Conservation (phyloP, 140 eudicot species). For the Ambrosia hybrid region DNA sequence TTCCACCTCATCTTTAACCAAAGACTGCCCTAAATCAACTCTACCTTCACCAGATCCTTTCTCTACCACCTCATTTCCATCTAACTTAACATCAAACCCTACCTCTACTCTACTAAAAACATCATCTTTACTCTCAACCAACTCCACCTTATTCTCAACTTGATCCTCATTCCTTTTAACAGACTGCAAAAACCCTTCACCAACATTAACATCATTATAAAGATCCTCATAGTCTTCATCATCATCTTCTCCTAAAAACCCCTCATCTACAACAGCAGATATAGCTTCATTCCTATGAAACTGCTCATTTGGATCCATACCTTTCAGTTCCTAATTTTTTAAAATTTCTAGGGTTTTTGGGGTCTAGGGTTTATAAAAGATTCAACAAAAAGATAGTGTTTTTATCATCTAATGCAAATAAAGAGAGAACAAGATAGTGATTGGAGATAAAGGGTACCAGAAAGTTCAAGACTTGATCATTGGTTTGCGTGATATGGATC, state of each 20-base stretch:
- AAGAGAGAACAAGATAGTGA: too few relatives aligned
- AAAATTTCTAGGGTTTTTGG: constrained; percentile 25
- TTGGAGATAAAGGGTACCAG: too few relatives aligned
- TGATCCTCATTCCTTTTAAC: constrained; percentile 47
- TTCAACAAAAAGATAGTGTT: too few relatives aligned
- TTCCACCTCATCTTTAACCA: constrained; percentile 43
- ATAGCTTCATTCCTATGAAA: constrained; percentile 76
- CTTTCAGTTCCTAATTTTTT: background rate
- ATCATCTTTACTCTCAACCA: constrained; percentile 34
- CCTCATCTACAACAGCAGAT: constrained; percentile 71
- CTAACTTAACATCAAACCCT: background rate
- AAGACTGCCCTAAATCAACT: constrained; percentile 55
- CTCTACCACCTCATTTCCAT: constrained; percentile 37
- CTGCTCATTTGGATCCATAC: constrained; percentile 56
- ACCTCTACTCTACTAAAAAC: constrained; percentile 12
- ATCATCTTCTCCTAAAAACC: constrained; percentile 70
- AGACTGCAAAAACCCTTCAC: constrained; percentile 72
- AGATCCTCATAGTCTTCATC: constrained; percentile 89
- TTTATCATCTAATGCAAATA: too few relatives aligned
- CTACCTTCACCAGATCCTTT: constrained; percentile 25
- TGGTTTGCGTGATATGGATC: too few relatives aligned
- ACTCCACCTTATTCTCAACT: constrained; percentile 20
- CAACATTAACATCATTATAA: constrained; percentile 80
- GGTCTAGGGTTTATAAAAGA: too few relatives aligned
- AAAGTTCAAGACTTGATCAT: too few relatives aligned